Base-by-base conservation (phyloP, 805 yeast species). In the Metschnikowia henanensis region DNA sequence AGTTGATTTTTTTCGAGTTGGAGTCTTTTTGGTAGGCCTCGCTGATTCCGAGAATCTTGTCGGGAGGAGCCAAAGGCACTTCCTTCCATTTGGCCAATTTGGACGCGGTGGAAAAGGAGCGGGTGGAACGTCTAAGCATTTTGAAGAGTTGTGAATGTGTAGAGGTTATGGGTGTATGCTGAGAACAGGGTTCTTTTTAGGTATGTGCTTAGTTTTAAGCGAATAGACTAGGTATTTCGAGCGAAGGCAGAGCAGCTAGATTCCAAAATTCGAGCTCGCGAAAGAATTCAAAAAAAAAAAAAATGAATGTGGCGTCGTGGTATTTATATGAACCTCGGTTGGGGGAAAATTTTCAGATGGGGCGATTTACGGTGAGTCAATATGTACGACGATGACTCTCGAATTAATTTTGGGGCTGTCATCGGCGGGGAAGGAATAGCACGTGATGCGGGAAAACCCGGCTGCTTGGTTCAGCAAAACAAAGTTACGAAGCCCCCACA, bases 31-130 rank as follows among this genome's bases (percentile, higher is more conserved):
- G 77, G 75, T 72, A 92, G 28, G 84, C 80, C 58, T 83, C 90
- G 35, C 88, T 78, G 55, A 89, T 77, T 29, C 96, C 89, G 52
- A 84, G 66, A 59, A 90, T 89, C 56, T 90, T 88, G 66, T 90
- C 97, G 15, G 96, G 89, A 37, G 95, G 94, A 44, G 75, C 76
- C 59, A 70, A 66, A 33, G 75, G 76, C 52, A 71, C 68, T 23
- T 68, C 70, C 46, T 60, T 65, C 57, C 57, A 55, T 37, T 53
- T 52, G 36, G 45, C 51, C 47, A 52, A 49, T 41, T 52, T 43
- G 43, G 55, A 31, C 36, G 51, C 52, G 17, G 46, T 45, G 19
- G 57, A 50, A 25, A 54, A 49, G 5, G 50, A 45, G 46, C 50
- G 50, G 39, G 50, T 41, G 18, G 53, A 40, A 26, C 53, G 51